Percentiles rank a stretch among this genome's conserved stretches.
phyloP scores from a whole-genome alignment of 1,284 basidiomycete species.

The Megacollybia platyphylla region DNA sequence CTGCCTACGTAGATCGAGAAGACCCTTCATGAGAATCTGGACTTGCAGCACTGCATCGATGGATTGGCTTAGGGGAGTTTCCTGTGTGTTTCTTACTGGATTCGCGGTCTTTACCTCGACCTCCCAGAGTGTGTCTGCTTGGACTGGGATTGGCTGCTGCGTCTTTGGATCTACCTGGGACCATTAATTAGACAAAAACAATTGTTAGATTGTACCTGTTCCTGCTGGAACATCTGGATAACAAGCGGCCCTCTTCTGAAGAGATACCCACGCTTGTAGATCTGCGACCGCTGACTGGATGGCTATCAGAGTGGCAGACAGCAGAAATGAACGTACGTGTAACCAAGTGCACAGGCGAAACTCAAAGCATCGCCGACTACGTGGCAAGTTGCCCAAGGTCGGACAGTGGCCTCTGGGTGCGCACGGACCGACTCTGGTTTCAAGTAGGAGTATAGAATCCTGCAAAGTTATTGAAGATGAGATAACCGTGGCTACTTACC shows the following conservation, averaged over 20 bases:
- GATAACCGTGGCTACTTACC: slow-evolving; percentile 26
- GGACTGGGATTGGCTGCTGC: slow-evolving; percentile 57
- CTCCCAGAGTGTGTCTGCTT: slow-evolving; percentile 67
- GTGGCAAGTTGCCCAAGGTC: slow-evolving; percentile 67
- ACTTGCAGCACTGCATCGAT: slow-evolving; percentile 67
- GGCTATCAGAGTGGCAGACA: not conserved
- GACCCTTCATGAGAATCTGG: slow-evolving; percentile 67
- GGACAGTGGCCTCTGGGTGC: slow-evolving; percentile 70
- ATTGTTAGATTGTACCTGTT: slow-evolving; percentile 33
- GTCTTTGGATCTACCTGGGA: slow-evolving; percentile 51
- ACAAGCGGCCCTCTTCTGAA: slow-evolving; percentile 56
- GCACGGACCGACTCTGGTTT: slow-evolving; percentile 68
- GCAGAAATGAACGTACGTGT: slow-evolving; percentile 30
- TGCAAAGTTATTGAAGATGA: slow-evolving; percentile 14
- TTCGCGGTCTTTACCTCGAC: slow-evolving; percentile 72
- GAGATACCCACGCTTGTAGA: slow-evolving; percentile 66
- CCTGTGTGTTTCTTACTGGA: slow-evolving; percentile 61
- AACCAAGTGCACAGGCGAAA: slow-evolving; percentile 67
- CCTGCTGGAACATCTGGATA: slow-evolving; percentile 75
- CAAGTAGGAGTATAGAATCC: slow-evolving; percentile 64
- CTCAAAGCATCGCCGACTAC: slow-evolving; percentile 65
- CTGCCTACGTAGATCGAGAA: slow-evolving; percentile 58
- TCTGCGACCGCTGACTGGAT: slow-evolving; percentile 51
- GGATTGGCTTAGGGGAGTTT: slow-evolving; percentile 45
- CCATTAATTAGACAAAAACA: slow-evolving; percentile 1